Base-by-base conservation (phyloP, 2,329 filamentous ascomycete genomes). In the Phialophora macrospora region DNA sequence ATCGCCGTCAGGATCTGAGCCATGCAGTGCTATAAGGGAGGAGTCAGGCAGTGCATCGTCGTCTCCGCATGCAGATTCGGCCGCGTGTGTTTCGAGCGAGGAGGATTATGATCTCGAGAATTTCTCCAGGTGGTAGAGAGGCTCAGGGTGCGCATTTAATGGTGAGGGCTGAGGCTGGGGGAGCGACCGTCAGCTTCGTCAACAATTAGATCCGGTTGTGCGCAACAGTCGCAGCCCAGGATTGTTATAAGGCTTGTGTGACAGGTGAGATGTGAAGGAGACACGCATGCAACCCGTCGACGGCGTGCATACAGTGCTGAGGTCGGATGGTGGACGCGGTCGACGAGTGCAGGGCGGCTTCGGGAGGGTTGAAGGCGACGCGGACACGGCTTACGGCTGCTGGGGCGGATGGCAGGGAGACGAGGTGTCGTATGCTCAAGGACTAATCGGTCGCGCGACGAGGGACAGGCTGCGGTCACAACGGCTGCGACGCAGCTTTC, bases 1-100 rank as follows among this genome's bases (percentile, higher is more conserved):
- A 73, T 72, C 52, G 66, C 67, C 70, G 60, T 63, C 5, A 64
- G 20, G 30, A 65, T 58, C 56, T 59, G 58, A 63, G 61, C 66
- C 66, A 68, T 68, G 61, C 64, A 67, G 52, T 66, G 65, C 62
- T 69, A 67, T 65, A 55, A 63, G 12, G 60, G 62, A 38, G 57
- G 38, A 22, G 24, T 58, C 34, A 41, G 59, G 56, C 55, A 67
- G 48, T 59, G 46, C 67, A 69, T 69, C 32, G 56, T 67, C 52
- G 52, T 41, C 30, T 34, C 22, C 12, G 55, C 38, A 30, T 59
- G 41, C n/a, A 32, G 38, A 12, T 7, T 4, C 32, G 9, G 44
- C 12, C 51, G 24, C 12, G 44, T 59, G n/a, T 63, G 22, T 55
- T 46, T 24, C 22, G 32, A 24, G 6, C 11, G 52, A 59, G 22